Evolutionary conservation across 1,284 basidiomycete genomes (phyloP), one percentile per base, ranked within the genome.

Genomic region (Fomitopsis palustris): DNA sequence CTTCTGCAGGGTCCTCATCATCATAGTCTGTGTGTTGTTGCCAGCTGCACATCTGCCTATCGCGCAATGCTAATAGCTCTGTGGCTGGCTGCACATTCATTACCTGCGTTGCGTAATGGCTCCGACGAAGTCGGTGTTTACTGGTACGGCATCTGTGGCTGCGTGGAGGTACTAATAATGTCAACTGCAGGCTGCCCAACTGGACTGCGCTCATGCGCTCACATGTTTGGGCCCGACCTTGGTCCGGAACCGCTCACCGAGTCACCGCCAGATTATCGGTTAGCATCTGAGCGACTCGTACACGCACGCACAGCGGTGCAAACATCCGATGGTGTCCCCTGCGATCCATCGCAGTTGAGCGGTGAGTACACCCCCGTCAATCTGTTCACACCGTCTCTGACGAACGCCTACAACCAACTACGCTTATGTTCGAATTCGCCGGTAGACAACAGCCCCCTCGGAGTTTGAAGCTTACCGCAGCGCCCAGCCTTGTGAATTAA

Each of bases 21-120:
- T 23, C 51, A 54, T 58, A 58, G 33, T n/a, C 25, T 19, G 57
- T 52, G 56, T 57, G 49, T 58, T 19, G 35, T 43, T 45, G 54
- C 38, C 19, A 39, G 8, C 38, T 41, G 17, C 35, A 31, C 17
- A 41, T 55, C 25, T 35, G 37, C 29, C 27, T 31, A 42, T 55
- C 41, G 25, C 9, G 25, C 27, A 45, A 45, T 55, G 54, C 41
- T 39, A 31, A 35, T 45, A 45, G 41, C 54, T 23, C n/a, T 45
- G 12, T 43, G 10, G n/a, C 25, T 14, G 49, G 45, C 7, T 16
- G 25, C 21, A 33, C 21, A 52, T 37, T 14, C 35, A 37, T 37
- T 37, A 10, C 16, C 35, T 7, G 17, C 17, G 31, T 52, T n/a
- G 31, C 49, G 49, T 52, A 52, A 52, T 52, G 31, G 17, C 12